These are phyloP conservation scores for Amanita jacksonii DNA, from an alignment of 768 basidiomycete species.

Conservation along the genomic window DNA sequence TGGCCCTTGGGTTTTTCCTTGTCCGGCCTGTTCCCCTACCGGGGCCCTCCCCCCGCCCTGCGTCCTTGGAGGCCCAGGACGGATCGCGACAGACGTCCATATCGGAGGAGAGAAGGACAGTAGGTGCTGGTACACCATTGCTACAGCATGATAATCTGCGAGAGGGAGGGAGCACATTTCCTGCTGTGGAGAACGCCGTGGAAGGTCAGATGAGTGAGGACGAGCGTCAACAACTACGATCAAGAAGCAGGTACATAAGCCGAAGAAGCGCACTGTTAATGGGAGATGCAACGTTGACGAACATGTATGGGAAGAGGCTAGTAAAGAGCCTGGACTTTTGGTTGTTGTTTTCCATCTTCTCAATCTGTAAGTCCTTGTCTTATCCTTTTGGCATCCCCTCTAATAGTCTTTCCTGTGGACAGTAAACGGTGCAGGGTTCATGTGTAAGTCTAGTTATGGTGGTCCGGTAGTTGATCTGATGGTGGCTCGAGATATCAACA, in stretches of 20 bases:
- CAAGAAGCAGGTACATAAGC: background rate
- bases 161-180: background rate
- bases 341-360: constrained; percentile 47
- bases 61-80: no score
- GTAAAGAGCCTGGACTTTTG: constrained; percentile 52
- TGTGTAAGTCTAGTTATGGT: constrained; percentile 47
- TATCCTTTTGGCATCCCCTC: background rate
- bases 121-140: constrained; percentile 1
- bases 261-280: constrained; percentile 4
- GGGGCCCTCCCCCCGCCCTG: constrained; percentile 13
- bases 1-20: constrained; percentile 69
- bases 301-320: constrained; percentile 45
- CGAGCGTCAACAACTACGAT: background rate
- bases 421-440: constrained; percentile 75
- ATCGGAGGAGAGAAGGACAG: background rate
- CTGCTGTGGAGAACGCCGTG: background rate
- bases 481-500: constrained; percentile 58
- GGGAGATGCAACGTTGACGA: constrained; percentile 27
- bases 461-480: background rate
- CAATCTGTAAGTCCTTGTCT: constrained; percentile 40
- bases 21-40: constrained; percentile 59
- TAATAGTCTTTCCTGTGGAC: constrained; percentile 5
- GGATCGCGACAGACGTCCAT: no score
- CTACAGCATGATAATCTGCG: constrained; percentile 5
- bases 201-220: no score